Evolutionary conservation across 2,329 filamentous ascomycete genomes (phyloP).

Genomic region (Torrubiella hemipterigena): DNA sequence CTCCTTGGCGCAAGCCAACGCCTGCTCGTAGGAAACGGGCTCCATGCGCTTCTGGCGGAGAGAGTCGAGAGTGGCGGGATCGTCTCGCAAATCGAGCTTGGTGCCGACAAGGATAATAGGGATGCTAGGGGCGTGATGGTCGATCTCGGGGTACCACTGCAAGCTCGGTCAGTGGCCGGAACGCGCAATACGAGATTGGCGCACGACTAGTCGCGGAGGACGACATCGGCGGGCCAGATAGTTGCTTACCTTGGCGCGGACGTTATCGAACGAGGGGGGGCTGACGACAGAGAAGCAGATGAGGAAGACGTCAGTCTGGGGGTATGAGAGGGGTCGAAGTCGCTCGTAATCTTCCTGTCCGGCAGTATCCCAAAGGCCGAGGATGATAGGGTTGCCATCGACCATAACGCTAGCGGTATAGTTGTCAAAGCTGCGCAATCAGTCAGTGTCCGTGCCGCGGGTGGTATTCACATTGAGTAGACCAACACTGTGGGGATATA

Average conservation of each 20-base stretch:
- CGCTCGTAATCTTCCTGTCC: constrained; percentile 98
- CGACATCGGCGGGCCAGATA: too few species aligned
- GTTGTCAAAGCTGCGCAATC: constrained; percentile 89
- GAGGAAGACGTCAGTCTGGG: constrained; percentile 95
- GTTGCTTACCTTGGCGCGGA: constrained; percentile 78
- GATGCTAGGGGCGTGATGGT: constrained; percentile 88
- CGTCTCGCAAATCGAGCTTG: constrained; percentile 90
- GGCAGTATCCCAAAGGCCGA: constrained; percentile 96
- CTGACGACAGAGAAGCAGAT: constrained; percentile 98
- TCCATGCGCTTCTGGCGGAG: constrained; percentile 90
- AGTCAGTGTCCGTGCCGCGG: too few species aligned
- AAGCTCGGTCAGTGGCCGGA: constrained; percentile 1
- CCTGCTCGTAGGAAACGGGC: constrained; percentile 91
- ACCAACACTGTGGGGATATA: constrained; percentile 96
- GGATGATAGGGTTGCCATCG: constrained; percentile 91
- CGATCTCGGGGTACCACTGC: constrained; percentile 95
- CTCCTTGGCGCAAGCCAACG: constrained; percentile 77
- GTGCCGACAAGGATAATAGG: constrained; percentile 96
- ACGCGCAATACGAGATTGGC: not conserved
- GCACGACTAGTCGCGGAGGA: too few species aligned
- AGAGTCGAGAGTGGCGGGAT: constrained; percentile 67
- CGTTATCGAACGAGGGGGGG: constrained; percentile 97
- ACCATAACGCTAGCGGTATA: constrained; percentile 99
- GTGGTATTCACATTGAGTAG: too few species aligned
- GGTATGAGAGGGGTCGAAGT: constrained; percentile 88